Evolutionary conservation across 768 basidiomycete species (phyloP).

Genomic region (Phaeotremella fagi): DNA sequence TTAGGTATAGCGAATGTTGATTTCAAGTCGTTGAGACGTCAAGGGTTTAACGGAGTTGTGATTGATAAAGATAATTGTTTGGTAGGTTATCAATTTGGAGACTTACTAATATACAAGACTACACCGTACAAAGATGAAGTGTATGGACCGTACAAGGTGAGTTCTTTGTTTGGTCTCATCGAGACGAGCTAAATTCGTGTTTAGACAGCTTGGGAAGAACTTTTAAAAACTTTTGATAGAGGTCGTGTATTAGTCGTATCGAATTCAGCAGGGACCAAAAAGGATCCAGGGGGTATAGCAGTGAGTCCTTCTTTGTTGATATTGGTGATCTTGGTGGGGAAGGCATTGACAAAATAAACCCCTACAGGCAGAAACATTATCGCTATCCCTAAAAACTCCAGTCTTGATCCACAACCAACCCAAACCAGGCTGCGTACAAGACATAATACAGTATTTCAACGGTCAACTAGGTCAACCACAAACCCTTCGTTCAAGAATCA

Average conservation of each 20-base stretch:
- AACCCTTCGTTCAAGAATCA: constrained; percentile 6
- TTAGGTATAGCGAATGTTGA: constrained; percentile 42
- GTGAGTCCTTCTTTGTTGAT: constrained; percentile 49
- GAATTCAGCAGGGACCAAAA: constrained; percentile 80
- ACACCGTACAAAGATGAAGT: constrained; percentile 69
- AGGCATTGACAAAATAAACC: not conserved
- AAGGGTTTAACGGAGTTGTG: constrained; percentile 82
- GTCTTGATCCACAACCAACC: constrained; percentile 70
- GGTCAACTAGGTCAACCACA: constrained; percentile 52
- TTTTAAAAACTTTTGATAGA: constrained; percentile 66
- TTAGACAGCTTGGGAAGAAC: constrained; percentile 73
- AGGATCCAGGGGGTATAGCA: constrained; percentile 70
- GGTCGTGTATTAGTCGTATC: constrained; percentile 82
- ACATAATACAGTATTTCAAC: constrained; percentile 69
- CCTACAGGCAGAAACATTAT: constrained; percentile 78
- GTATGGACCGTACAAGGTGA: constrained; percentile 69
- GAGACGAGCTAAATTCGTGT: not conserved
- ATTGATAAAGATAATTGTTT: constrained; percentile 98
- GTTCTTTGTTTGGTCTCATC: constrained; percentile 20
- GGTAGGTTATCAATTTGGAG: constrained; percentile 51
- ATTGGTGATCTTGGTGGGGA: not conserved
- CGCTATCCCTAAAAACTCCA: constrained; percentile 68
- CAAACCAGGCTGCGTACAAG: constrained; percentile 76
- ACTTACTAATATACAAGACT: constrained; percentile 56
- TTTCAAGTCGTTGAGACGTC: constrained; percentile 54